A percentile compares a stretch with the other conserved stretches of the same genome.
These are phyloP conservation scores for Chalciporus sphaerocephalus DNA, from an alignment of 768 basidiomycete species.

Conservation along the genomic window DNA sequence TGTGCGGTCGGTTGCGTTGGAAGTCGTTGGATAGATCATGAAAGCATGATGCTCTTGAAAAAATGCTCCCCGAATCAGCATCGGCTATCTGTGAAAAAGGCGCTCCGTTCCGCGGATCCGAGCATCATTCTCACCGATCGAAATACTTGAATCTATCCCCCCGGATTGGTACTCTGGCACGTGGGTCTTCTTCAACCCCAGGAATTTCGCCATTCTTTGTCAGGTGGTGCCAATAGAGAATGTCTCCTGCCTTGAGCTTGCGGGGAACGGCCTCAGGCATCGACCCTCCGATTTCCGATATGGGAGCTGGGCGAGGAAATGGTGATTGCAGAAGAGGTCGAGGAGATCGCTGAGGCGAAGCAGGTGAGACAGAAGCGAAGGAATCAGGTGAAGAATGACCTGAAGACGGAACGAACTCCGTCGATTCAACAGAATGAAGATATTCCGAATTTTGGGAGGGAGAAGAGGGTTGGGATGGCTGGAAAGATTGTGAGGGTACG, in stretches of 20 bases:
- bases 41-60: conserved; percentile 6
- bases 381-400: conserved; percentile 24
- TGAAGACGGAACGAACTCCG: conserved; percentile 23
- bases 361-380: conserved; percentile 13
- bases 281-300: conserved; percentile 9
- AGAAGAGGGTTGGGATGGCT: conserved; percentile 19
- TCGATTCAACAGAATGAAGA: conserved; percentile 23
- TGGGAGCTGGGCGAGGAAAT: conserved; percentile 9
- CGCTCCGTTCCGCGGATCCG: conserved; percentile 7
- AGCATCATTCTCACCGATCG: conserved; percentile 26
- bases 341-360: conserved; percentile 24
- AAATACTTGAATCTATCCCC: conserved; percentile 10
- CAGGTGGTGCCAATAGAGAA: conserved; percentile 76
- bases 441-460: conserved; percentile 16
- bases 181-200: conserved; percentile 57
- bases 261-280: conserved; percentile 28
- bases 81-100: conserved; percentile 12
- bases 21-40: conserved; percentile 30
- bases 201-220: conserved; percentile 68
- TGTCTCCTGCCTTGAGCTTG: conserved; percentile 53
- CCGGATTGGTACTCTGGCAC: conserved; percentile 37
- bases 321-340: conserved; percentile 13
- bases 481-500: conserved; percentile 17
- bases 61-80: background rate
- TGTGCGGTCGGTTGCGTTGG: conserved; percentile 13